A percentile compares a stretch with the other conserved stretches of the same genome.
Evolutionary conservation across 371 early-diverging fungal species (phyloP).

Genomic region (Mortierella sp.): DNA sequence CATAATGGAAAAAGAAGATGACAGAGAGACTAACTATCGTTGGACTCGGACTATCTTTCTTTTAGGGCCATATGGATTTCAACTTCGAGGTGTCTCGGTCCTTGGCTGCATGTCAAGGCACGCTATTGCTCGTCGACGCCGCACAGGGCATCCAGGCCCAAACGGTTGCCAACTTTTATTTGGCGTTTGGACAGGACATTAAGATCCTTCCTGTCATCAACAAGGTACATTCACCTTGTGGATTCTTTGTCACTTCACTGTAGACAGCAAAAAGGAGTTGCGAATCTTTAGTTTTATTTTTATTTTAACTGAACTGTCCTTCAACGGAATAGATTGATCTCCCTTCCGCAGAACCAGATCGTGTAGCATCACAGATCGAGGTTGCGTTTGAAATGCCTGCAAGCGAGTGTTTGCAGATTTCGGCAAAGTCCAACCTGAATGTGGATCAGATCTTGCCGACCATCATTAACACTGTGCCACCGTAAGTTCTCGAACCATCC

Average conservation of each 20-base stretch:
- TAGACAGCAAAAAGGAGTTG: not conserved
- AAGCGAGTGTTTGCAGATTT: slow-evolving; percentile 68
- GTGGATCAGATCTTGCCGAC: slow-evolving; percentile 79
- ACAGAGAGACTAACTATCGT: no score
- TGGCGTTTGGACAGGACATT: slow-evolving; percentile 92
- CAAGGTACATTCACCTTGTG: slow-evolving; percentile 70
- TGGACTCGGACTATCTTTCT: not conserved
- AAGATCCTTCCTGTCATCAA: slow-evolving; percentile 93
- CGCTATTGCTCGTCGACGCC: slow-evolving; percentile 90
- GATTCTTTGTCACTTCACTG: not conserved
- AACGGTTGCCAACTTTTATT: slow-evolving; percentile 95
- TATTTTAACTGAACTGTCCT: no score
- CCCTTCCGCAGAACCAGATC: slow-evolving; percentile 88
- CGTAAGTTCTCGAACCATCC: no score
- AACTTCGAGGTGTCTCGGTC: slow-evolving; percentile 94
- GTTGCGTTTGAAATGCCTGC: slow-evolving; percentile 89
- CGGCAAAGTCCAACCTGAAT: slow-evolving; percentile 91
- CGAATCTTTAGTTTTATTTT: not conserved
- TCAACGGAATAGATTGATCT: slow-evolving; percentile 87
- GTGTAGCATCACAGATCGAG: slow-evolving; percentile 83
- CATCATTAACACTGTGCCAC: slow-evolving; percentile 86
- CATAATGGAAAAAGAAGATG: no score
- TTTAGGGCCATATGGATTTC: slow-evolving; percentile 84
- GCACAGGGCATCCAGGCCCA: slow-evolving; percentile 94
- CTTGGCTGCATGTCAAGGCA: slow-evolving; percentile 92